Conservation (phyloP, 352 stramenopile species). For the Phytophthora pisi region DNA sequence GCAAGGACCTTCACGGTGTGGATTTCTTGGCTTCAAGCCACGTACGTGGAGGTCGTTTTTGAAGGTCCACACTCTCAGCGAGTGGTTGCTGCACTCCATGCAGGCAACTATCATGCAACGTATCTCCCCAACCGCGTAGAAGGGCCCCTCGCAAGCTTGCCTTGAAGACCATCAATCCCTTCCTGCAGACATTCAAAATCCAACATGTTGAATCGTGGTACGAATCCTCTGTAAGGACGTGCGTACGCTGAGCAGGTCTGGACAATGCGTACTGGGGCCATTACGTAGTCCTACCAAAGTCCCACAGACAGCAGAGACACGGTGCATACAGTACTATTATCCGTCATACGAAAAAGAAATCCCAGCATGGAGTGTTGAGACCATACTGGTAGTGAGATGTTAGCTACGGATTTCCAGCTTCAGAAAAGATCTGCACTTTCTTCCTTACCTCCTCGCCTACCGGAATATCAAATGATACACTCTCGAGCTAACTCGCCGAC, state of each 20-base stretch:
- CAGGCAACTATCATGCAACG: background rate
- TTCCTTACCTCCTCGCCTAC: background rate
- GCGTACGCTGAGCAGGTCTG: background rate
- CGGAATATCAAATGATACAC: conserved; percentile 8
- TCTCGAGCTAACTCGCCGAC: background rate
- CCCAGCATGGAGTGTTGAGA: conserved; percentile 3
- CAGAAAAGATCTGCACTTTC: background rate
- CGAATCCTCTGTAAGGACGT: conserved; percentile 21
- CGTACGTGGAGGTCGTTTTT: background rate
- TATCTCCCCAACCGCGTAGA: conserved; percentile 14
- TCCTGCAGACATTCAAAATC: conserved; percentile 13
- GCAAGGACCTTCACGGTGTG: conserved; percentile 5
- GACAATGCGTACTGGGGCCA: background rate
- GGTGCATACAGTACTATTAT: conserved; percentile 1
- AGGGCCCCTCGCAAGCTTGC: conserved; percentile 11
- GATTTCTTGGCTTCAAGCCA: conserved; percentile 24
- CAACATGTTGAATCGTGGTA: conserved; percentile 20
- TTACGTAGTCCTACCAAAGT: background rate
- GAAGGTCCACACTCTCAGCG: conserved; percentile 2
- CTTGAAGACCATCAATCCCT: background rate
- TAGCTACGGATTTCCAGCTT: conserved; percentile 1
- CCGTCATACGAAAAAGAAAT: conserved; percentile 2
- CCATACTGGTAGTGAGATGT: background rate
- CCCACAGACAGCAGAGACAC: background rate
- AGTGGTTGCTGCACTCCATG: background rate